Evolutionary conservation across 2,329 filamentous ascomycete species (phyloP).

Genomic region (Sarocladium oryzae): DNA sequence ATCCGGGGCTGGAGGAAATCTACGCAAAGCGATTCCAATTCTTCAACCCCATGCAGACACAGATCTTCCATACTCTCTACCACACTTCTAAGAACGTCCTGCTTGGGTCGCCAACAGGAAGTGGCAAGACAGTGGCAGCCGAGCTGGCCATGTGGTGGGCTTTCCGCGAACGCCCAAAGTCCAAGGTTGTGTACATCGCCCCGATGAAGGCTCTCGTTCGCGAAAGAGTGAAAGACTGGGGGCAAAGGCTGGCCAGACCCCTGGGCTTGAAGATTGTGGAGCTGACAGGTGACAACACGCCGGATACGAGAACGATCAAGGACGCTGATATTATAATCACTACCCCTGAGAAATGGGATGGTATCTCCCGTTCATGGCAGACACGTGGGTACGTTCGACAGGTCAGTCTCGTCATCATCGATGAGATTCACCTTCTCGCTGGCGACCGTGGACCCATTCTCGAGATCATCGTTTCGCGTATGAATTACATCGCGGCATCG

Average conservation of each 20-base stretch:
- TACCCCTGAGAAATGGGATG: constrained; percentile 99
- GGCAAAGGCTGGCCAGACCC: constrained; percentile 68
- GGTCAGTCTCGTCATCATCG: constrained; percentile 94
- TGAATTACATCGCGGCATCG: constrained; percentile 98
- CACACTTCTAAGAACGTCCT: constrained; percentile 88
- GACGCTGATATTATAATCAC: constrained; percentile 98
- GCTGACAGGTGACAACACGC: constrained; percentile 93
- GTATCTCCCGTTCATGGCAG: constrained; percentile 98
- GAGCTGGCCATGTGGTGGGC: constrained; percentile 99
- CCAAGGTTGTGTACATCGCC: constrained; percentile 97
- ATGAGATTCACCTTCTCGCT: constrained; percentile 96
- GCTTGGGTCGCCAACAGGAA: constrained; percentile 90
- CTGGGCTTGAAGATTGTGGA: constrained; percentile 90
- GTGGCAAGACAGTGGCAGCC: constrained; percentile 93
- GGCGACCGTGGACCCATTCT: constrained; percentile 95
- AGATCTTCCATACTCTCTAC: constrained; percentile 95
- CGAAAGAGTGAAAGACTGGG: constrained; percentile 94
- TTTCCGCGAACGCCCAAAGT: constrained; percentile 87
- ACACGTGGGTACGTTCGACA: constrained; percentile 93
- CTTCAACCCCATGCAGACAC: constrained; percentile 99
- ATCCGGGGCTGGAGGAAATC: constrained; percentile 77
- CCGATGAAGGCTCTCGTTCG: constrained; percentile 98
- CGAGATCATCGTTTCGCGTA: constrained; percentile 88
- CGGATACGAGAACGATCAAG: constrained; percentile 89
- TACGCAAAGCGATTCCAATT: constrained; percentile 87